Base-by-base conservation (phyloP, 768 basidiomycete genomes). In the Pleurotus eryngii region DNA sequence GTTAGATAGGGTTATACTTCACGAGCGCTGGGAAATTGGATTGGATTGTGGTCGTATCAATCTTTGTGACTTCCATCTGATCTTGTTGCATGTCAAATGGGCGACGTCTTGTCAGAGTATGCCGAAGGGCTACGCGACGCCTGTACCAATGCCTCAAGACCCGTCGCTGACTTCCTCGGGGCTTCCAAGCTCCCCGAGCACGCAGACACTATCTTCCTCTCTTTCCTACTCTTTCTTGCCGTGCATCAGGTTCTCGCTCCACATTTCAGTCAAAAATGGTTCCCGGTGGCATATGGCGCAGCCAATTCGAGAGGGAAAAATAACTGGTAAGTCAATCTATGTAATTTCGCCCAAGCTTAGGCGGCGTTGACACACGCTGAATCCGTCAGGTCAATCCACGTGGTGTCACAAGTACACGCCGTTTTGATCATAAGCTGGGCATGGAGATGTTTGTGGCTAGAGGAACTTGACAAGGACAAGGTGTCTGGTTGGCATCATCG, bases 371-470 rank as follows among this genome's bases (percentile, higher is more conserved):
- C 43, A 43, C 17, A 17, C 58, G 72, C 47, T 27, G 47, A 26
- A 15, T 45, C 30, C 20, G 22, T 8, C 62, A 90, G 89, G 89
- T 78, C 81, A 47, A 81, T 85, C 57, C 90, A 84, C 59, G 74
- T 86, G 35, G 83, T 87, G 22, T 92, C 92, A 0, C 83, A 92
- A 62, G 73, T 84, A 1, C 90, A 95, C 65, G 84, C 87, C 0
- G 55, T 89, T 20, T 65, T 90, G 53, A 77, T 90, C 55, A 76
- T 92, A 35, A 83, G 86, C 0, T 76, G 89, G 20, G 81, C 90
- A 1, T 64, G 83, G 17, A 80, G 76, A 54, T 79, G 78, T 38
- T 72, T 92, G 18, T 68, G 76, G 43, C 68, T 74, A 12, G 70
- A 79, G 0, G 76, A 70, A 14, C 73, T 88, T 15, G 67, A 71